Base-by-base conservation (phyloP, 1,284 basidiomycete species). In the Ustilago nuda region DNA sequence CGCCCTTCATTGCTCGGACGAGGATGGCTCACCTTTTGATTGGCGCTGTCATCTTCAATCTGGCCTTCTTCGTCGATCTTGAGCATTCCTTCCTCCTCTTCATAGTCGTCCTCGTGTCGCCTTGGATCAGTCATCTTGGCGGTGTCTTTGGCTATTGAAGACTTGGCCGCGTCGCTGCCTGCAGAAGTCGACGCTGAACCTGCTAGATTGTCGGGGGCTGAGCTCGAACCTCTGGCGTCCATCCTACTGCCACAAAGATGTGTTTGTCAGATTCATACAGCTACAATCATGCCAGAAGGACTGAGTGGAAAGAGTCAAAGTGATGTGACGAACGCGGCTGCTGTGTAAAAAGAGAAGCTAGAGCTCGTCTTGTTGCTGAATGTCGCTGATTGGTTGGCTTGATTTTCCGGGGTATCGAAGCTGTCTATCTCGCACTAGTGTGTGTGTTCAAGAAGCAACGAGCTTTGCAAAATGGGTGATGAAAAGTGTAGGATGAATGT, bases 31-130 rank as follows among this genome's bases (percentile, higher is more conserved):
- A 74, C 72, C 66, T 74, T 45, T 19, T 58, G 59, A 19, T 66
- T 13, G 59, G 63, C 58, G 52, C 57, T 36, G 39, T 74, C 67
- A 35, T 74, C 71, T 56, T 70, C 67, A 32, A 78, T 78, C 59
- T 78, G 75, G 58, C 75, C 75, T 56, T 78, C 75, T 55, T 78
- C 75, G 13, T 72, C 72, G 1, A 71, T 58, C 33, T 68, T 70
- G 56, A 78, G 66, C 71, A 78, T 78, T 8, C 75, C 75, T 54
- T 78, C 75, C 48, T 78, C 75, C 36, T 78, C 75, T 37, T 76
- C 73, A 15, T 78, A 71, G 12, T 78, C 75, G 11, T 74, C 63
- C 27, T 43, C 66, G n/a, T 57, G 32, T 23, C 55, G 30, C 27
- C 30, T 39, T 48, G 51, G 17, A 19, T 57, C 32, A 17, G 59